Conservation (phyloP, 2,329 filamentous ascomycete genomes). For the Colletotrichum lini region DNA sequence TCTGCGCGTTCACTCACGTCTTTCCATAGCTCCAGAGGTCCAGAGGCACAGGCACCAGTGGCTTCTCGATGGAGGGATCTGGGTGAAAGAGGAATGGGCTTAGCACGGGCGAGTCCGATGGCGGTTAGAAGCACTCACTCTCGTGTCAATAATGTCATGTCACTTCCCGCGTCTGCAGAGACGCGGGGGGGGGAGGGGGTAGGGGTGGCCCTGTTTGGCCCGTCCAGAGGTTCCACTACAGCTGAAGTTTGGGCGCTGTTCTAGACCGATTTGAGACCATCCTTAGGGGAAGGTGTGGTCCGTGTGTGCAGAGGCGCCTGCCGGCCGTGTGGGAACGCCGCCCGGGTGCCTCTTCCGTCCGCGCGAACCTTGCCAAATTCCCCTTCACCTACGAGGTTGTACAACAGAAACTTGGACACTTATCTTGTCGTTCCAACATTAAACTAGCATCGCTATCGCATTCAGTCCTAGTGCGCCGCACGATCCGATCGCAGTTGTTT, state of each 20-base stretch:
- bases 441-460: neutral
- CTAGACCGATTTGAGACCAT: slow-evolving; percentile 20
- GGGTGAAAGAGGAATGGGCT: slow-evolving; percentile 15
- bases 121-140: neutral
- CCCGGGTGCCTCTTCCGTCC: neutral
- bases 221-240: slow-evolving; percentile 13
- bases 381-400: neutral
- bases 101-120: slow-evolving; percentile 19
- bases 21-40: neutral
- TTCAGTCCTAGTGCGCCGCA: neutral
- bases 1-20: neutral
- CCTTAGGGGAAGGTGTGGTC: slow-evolving; percentile 1
- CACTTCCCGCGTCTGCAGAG: neutral
- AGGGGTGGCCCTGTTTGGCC: slow-evolving; percentile 1
- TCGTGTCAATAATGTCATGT: too few species aligned
- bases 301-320: slow-evolving; percentile 11
- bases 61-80: slow-evolving; percentile 6
- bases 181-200: slow-evolving; percentile 12
- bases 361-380: neutral
- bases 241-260: slow-evolving; percentile 20
- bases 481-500: neutral
- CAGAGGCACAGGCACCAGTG: too few species aligned
- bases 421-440: neutral
- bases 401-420: neutral
- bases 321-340: neutral